Percentiles rank a stretch among this genome's conserved stretches.
Conservation (phyloP, 2,329 filamentous ascomycete genomes). For the Monilinia fructicola region DNA sequence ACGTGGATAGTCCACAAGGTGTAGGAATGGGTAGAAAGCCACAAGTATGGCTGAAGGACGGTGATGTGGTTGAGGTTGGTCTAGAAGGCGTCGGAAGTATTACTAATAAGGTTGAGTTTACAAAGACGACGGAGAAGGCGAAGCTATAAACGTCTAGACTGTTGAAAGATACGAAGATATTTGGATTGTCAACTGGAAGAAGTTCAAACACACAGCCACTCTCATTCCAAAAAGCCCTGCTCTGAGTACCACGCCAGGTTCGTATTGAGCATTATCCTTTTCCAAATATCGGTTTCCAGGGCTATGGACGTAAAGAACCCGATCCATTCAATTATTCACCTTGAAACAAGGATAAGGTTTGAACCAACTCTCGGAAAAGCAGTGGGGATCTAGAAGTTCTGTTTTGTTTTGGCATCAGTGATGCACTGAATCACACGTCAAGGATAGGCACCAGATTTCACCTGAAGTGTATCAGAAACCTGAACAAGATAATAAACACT, state of each 20-base stretch:
- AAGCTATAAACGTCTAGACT: slow-evolving; percentile 30
- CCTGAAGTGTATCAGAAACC: too few species aligned
- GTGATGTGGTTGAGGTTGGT: slow-evolving; percentile 67
- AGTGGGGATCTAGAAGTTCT: too few species aligned
- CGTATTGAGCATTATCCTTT: neutral
- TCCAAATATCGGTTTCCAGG: too few species aligned
- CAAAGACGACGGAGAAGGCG: slow-evolving; percentile 39
- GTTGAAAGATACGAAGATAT: neutral
- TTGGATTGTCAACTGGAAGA: neutral
- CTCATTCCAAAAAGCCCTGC: neutral
- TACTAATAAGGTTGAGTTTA: slow-evolving; percentile 52
- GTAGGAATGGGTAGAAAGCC: slow-evolving; percentile 70
- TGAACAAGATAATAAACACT: too few species aligned
- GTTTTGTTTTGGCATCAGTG: too few species aligned
- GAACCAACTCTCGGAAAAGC: too few species aligned
- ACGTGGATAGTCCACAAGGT: slow-evolving; percentile 53
- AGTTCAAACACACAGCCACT: neutral
- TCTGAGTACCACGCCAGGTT: neutral
- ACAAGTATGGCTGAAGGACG: slow-evolving; percentile 66
- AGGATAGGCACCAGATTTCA: too few species aligned
- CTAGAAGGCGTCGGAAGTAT: slow-evolving; percentile 65
- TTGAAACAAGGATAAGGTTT: too few species aligned
- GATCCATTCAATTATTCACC: too few species aligned
- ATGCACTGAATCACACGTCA: too few species aligned
- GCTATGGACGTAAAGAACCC: too few species aligned